These are phyloP conservation scores for Nannochloropsis gaditana DNA, from an alignment of 108 stramenopile genomes.

Conservation along the genomic window DNA sequence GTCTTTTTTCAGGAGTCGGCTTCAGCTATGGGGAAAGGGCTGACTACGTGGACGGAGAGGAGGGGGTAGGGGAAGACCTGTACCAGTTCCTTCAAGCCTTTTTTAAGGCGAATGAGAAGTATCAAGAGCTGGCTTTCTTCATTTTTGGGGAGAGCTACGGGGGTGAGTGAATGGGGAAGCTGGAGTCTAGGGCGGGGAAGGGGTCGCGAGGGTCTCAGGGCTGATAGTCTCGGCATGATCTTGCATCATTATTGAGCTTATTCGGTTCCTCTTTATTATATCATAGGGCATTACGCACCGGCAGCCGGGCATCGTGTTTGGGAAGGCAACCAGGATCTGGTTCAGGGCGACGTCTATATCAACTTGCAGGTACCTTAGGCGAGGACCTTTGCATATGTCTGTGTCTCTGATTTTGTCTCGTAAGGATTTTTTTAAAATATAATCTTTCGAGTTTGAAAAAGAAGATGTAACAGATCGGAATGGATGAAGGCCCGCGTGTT, in stretches of 20 bases:
- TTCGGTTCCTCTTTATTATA: background rate
- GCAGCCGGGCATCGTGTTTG: slow-evolving; percentile 70
- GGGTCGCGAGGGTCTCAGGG: background rate
- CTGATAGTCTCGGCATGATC: background rate
- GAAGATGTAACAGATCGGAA: background rate
- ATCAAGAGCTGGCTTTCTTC: slow-evolving; percentile 57
- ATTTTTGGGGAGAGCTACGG: slow-evolving; percentile 70
- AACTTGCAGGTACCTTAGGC: background rate
- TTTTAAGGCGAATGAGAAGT: slow-evolving; percentile 71
- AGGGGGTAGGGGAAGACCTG: slow-evolving; percentile 75
- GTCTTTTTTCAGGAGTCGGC: slow-evolving; percentile 65
- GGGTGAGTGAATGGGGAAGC: slow-evolving; percentile 28
- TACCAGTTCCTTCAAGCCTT: slow-evolving; percentile 88
- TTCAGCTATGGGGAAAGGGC: slow-evolving; percentile 78
- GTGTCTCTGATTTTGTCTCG: too few relatives aligned
- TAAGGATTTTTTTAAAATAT: too few relatives aligned
- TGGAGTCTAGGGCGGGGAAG: background rate
- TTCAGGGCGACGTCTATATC: background rate
- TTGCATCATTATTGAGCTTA: background rate
- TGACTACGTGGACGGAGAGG: slow-evolving; percentile 77
- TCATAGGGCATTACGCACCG: slow-evolving; percentile 78
- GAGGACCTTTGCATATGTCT: too few relatives aligned
- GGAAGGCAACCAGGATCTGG: slow-evolving; percentile 57
- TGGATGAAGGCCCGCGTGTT: slow-evolving; percentile 58
- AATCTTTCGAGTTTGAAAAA: too few relatives aligned